Base-by-base conservation (phyloP, 129 eudicot species). In the Centrapalus pauciflorus region DNA sequence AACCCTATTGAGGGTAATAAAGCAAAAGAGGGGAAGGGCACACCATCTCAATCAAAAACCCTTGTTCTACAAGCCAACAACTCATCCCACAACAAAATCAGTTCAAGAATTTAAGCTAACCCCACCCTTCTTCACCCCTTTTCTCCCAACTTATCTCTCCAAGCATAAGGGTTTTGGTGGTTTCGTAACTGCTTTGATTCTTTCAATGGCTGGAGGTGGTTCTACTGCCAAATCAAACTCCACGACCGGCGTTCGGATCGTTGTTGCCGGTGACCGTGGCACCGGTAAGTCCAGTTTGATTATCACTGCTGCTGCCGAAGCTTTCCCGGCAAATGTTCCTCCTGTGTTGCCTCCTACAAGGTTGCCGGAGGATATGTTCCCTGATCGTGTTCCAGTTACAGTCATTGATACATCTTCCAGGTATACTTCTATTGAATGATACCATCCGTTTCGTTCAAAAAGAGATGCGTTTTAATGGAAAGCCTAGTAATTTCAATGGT, bases 241-340 rank as follows among this genome's bases (percentile, higher is more conserved):
- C 59, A 69, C 56, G 1, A 12, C 64, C 58, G 81, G 77, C 48
- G 85, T 91, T 25, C 84, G 96, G 45, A 91, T 91, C 67, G 97
- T 87, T 17, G 97, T 91, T 8, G 97, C 94, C 23, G 97, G 97
- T 1, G 97, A 91, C 64, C 82, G 82, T 1, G 85, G 81, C 62
- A 91, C 96, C 35, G 97, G 97, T 1, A 91, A 91, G 55, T 78
- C 97, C 37, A 87, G 96, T 77, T 79, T 91, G 76, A 85, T 91
- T 13, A 67, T 87, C 10, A 77, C 96, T 1, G 94, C 97, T 12
- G 94, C 89, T 4, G 72, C 90, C 0, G 96, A 85, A 61, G 73
- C 66, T 40, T 91, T 80, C 61, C 90, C 94, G 41, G 55, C 77
- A 41, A 81, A 77, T 79, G 88, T 79, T 12, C 90, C 94, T 0